Conservation (phyloP, 805 yeast species). For the Zygoascus biomembranicola region DNA sequence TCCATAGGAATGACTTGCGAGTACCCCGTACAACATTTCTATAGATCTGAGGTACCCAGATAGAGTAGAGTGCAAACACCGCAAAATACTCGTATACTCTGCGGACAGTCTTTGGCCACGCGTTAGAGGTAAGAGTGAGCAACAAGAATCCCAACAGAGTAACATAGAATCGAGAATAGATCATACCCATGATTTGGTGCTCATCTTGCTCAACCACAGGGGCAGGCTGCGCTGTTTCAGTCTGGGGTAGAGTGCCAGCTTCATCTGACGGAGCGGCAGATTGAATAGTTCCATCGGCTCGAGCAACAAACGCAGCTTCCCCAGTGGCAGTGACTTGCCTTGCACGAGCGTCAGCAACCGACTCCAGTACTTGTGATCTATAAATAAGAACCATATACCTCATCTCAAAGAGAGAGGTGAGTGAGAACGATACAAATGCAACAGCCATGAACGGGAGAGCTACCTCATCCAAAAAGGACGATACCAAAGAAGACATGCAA, state of each 20-base stretch:
- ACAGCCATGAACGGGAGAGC: slow-evolving; percentile 63
- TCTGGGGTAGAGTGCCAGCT: neutral
- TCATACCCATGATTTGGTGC: slow-evolving; percentile 46
- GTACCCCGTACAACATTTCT: slow-evolving; percentile 67
- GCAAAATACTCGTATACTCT: slow-evolving; percentile 48
- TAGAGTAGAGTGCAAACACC: slow-evolving; percentile 50
- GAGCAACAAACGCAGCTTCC: slow-evolving; percentile 17
- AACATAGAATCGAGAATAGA: slow-evolving; percentile 51
- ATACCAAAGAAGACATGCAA: slow-evolving; percentile 52
- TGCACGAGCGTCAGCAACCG: slow-evolving; percentile 32
- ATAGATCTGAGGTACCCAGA: slow-evolving; percentile 84
- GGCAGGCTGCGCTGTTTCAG: neutral
- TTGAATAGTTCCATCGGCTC: slow-evolving; percentile 18
- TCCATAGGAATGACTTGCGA: slow-evolving; percentile 62
- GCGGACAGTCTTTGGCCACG: slow-evolving; percentile 58
- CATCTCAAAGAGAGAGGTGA: slow-evolving; percentile 68
- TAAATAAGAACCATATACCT: slow-evolving; percentile 62
- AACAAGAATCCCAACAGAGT: slow-evolving; percentile 47
- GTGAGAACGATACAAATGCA: slow-evolving; percentile 58
- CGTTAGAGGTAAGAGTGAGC: slow-evolving; percentile 44
- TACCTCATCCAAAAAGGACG: slow-evolving; percentile 47
- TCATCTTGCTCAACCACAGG: slow-evolving; percentile 36
- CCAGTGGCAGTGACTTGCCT: slow-evolving; percentile 7
- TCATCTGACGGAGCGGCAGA: slow-evolving; percentile 12
- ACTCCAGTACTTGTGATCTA: slow-evolving; percentile 47